Percentiles rank a stretch among this genome's conserved stretches.
phyloP scores from a whole-genome alignment of 208 protist species.

The Trypanosoma rangeli region DNA sequence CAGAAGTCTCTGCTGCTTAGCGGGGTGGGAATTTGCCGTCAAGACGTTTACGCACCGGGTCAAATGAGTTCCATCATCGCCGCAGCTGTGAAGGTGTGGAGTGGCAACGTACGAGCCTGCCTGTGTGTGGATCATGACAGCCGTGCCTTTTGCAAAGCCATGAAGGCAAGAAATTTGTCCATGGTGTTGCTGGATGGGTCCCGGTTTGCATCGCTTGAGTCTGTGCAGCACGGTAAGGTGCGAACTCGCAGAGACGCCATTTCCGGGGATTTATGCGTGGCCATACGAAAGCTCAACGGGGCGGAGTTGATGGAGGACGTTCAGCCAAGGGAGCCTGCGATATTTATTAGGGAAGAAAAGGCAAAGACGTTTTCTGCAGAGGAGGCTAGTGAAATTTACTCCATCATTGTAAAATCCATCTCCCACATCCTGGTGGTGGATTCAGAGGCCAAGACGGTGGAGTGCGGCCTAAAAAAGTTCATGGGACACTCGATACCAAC shows the following conservation, averaged over 20 bases:
- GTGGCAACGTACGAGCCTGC: conserved; percentile 60
- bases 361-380: conserved; percentile 12
- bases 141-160: conserved; percentile 34
- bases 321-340: conserved; percentile 9
- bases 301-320: conserved; percentile 16
- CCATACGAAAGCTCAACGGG: conserved; percentile 33
- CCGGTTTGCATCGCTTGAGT: conserved; percentile 32
- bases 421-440: conserved; percentile 44
- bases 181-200: conserved; percentile 52
- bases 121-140: conserved; percentile 47
- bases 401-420: conserved; percentile 29
- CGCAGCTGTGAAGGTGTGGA: conserved; percentile 63
- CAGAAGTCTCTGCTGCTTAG: conserved; percentile 43
- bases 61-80: conserved; percentile 40
- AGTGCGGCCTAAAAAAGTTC: conserved; percentile 37
- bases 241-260: conserved; percentile 27
- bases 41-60: conserved; percentile 48
- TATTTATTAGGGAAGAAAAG: conserved; percentile 23
- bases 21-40: conserved; percentile 54
- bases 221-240: conserved; percentile 40
- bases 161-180: conserved; percentile 48
- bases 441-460: conserved; percentile 26
- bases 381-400: conserved; percentile 37
- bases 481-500: background rate
- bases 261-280: conserved; percentile 35